phyloP scores from a whole-genome alignment of 164 flowering plant species.

The Vitis cinerea region DNA sequence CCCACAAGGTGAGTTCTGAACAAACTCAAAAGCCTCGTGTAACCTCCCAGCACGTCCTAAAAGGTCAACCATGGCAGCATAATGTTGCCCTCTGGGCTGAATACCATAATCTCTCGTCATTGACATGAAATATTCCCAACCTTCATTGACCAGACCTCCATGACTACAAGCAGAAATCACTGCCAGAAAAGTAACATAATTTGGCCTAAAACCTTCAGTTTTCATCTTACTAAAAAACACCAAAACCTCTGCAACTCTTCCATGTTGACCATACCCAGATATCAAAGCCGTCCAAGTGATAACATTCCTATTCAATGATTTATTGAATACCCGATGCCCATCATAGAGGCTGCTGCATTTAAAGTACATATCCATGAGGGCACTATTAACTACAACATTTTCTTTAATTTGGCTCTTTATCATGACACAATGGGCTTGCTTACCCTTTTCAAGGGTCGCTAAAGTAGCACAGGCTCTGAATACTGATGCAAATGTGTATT shows the following conservation, averaged over 20 bases:
- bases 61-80: slow-evolving; percentile 77
- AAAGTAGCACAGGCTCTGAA: slow-evolving; percentile 70
- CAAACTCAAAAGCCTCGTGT: slow-evolving; percentile 65
- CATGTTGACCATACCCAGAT: slow-evolving; percentile 73
- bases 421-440: slow-evolving; percentile 57
- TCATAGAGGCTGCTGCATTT: slow-evolving; percentile 60
- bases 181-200: slow-evolving; percentile 70
- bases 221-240: slow-evolving; percentile 55
- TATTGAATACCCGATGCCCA: slow-evolving; percentile 54
- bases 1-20: slow-evolving; percentile 48
- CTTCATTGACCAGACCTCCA: slow-evolving; percentile 67
- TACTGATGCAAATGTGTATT: slow-evolving; percentile 76
- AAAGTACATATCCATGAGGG: slow-evolving; percentile 85
- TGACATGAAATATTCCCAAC: slow-evolving; percentile 48
- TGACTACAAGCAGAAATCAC: slow-evolving; percentile 79
- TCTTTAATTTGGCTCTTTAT: slow-evolving; percentile 47
- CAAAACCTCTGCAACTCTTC: slow-evolving; percentile 58
- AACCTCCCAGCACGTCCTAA: slow-evolving; percentile 77
- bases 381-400: slow-evolving; percentile 74
- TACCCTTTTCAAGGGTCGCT: slow-evolving; percentile 67
- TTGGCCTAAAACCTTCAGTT: slow-evolving; percentile 61
- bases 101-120: slow-evolving; percentile 65
- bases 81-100: slow-evolving; percentile 62
- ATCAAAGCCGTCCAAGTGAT: slow-evolving; percentile 77
- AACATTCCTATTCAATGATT: slow-evolving; percentile 52